Base-by-base conservation (phyloP, 768 basidiomycete species). In the Tricholoma terreum region DNA sequence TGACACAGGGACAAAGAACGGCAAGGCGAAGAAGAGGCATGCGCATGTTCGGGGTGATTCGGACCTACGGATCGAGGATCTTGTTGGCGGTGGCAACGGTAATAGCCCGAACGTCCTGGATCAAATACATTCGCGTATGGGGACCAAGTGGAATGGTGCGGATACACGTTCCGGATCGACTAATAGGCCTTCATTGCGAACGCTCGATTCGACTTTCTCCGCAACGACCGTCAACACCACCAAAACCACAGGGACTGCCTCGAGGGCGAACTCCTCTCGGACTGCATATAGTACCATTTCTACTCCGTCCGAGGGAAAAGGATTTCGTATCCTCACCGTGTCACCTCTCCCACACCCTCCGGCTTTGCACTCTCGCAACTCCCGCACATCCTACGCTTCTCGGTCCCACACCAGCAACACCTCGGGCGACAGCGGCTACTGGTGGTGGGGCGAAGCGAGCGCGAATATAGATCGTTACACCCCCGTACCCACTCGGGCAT, bases 261-360 rank as follows among this genome's bases (percentile, higher is more conserved):
- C 59, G 12, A 65, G 64, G 2, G 55, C 63, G 9, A 58, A 61
- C 19, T 65, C 65, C 1, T 61, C 62, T 15, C 49, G 63, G 38
- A 51, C 60, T 27, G 24, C 30, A 31, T 49, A 49, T 30, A 31
- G 30, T 17, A 31, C 8, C 34, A 10, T 14, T 14, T 35, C 34
- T n/a, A 10, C 15, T 3, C 30, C 27, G 4, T 17, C 30, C 14
- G 46, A 31, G 3, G 46, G 30, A 17, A 31, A 70, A 17, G 80
- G 79, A 2, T 81, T 80, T 62, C 68, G 78, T 46, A 77, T 80
- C 45, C 63, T 79, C 53, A 62, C 69, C 15, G 77, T 77, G 57
- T 71, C 74, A 22, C 67, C 73, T 0, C 52, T 57, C 6, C 60
- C 63, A 5, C 46, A 17, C n/a, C 46, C 30, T 10, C 46, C 46